phyloP scores from a whole-genome alignment of 768 basidiomycete species.

The Termitomyces sp. region DNA sequence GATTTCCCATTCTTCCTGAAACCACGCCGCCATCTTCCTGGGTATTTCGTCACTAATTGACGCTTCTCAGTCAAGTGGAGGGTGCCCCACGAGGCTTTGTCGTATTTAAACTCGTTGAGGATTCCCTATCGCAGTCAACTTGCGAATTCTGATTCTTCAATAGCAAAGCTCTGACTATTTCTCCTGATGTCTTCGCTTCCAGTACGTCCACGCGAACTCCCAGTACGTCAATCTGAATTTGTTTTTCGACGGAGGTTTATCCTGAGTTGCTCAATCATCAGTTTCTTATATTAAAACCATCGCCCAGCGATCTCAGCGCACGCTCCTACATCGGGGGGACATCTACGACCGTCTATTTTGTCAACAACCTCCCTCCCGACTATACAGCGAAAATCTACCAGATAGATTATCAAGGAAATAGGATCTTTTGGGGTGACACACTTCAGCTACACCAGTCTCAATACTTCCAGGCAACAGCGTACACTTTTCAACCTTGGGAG shows the following conservation, averaged over 20 bases:
- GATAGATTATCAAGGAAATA: background rate
- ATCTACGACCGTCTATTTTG: background rate
- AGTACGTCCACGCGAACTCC: background rate
- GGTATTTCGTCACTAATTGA: background rate
- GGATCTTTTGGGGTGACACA: background rate
- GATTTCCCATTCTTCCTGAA: background rate
- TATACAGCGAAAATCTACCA: background rate
- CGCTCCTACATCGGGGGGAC: background rate
- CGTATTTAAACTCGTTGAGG: background rate
- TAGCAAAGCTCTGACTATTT: background rate
- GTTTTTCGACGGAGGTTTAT: background rate
- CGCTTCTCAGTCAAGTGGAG: background rate
- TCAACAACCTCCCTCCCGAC: background rate
- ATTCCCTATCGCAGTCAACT: background rate
- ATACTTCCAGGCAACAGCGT: background rate
- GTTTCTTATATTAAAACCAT: background rate
- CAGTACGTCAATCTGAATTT: background rate
- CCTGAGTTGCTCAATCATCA: background rate
- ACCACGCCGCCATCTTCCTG: background rate
- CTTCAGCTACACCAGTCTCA: background rate
- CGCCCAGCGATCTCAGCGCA: background rate
- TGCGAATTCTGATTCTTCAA: background rate
- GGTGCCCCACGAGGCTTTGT: background rate
- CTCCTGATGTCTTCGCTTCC: background rate
- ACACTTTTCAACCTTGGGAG: constrained; percentile 6